A percentile compares a stretch with the other conserved stretches of the same genome.
Evolutionary conservation across 345 rosid species (phyloP).

Genomic region (Hibiscus mutabilis): DNA sequence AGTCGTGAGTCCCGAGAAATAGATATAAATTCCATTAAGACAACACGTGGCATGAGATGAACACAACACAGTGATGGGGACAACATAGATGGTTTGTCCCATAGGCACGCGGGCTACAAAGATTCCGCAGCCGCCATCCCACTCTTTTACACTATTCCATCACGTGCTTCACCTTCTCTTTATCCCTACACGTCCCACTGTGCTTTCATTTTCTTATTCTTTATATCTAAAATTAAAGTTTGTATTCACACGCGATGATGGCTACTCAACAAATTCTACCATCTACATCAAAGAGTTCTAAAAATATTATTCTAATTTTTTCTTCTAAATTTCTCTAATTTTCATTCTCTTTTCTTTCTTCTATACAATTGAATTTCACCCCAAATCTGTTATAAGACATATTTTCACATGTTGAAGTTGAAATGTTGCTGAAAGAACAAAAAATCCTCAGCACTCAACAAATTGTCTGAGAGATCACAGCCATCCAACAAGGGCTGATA

Average conservation of each 20-base stretch:
- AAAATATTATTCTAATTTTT: conserved; percentile 3
- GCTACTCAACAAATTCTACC: background rate
- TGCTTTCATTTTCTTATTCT: too few species aligned
- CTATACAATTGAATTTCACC: conserved; percentile 13
- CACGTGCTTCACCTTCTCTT: conserved; percentile 22
- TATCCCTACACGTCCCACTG: conserved; percentile 16
- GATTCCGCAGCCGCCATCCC: conserved; percentile 44
- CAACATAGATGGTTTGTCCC: conserved; percentile 30
- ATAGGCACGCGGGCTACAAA: conserved; percentile 36
- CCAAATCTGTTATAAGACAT: background rate
- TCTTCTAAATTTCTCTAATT: background rate
- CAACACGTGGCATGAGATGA: conserved; percentile 23
- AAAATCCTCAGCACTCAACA: conserved; percentile 69
- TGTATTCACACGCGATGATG: too few species aligned
- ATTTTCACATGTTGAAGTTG: conserved; percentile 40
- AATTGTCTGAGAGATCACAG: conserved; percentile 51
- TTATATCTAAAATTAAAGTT: too few species aligned
- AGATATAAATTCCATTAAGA: background rate
- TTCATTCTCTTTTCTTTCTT: background rate
- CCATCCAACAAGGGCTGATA: conserved; percentile 38
- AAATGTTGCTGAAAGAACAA: conserved; percentile 60
- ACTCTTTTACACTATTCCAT: conserved; percentile 6
- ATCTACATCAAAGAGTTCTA: background rate
- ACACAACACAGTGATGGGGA: conserved; percentile 20
- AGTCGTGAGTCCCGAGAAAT: background rate